Evolutionary conservation across 108 stramenopile species (phyloP).

Genomic region (Pseudonitzschia delicatissima): DNA sequence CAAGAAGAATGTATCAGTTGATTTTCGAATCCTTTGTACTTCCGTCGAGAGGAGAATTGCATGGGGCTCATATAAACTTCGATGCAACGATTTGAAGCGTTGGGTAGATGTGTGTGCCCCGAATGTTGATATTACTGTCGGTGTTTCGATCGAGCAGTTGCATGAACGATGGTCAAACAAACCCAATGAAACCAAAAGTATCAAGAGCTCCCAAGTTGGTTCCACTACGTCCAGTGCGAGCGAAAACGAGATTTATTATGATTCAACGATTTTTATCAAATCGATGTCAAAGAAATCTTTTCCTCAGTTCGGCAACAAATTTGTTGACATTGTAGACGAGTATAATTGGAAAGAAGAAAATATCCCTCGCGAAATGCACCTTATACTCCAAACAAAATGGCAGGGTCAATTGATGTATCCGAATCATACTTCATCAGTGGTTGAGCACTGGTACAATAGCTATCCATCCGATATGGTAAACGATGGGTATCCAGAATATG

Average conservation of each 20-base stretch:
- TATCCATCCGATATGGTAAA: conserved; percentile 7
- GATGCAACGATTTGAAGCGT: conserved; percentile 9
- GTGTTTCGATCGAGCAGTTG: conserved; percentile 8
- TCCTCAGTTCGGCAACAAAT: conserved; percentile 13
- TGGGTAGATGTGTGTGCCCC: conserved; percentile 1
- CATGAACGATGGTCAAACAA: conserved; percentile 1
- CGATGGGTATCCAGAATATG: conserved; percentile 5
- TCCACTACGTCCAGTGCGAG: not conserved
- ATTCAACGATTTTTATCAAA: conserved; percentile 13
- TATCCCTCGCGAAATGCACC: not conserved
- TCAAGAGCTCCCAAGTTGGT: not conserved
- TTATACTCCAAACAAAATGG: conserved; percentile 8
- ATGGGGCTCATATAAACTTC: conserved; percentile 13
- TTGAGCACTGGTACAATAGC: conserved; percentile 22
- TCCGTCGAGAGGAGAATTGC: not conserved
- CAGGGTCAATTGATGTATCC: conserved; percentile 5
- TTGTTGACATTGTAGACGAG: conserved; percentile 14
- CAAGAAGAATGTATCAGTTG: not conserved
- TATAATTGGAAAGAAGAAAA: conserved; percentile 3
- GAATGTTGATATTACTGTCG: conserved; percentile 9
- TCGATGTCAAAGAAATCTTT: not conserved
- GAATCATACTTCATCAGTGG: conserved; percentile 1
- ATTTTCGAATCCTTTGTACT: conserved; percentile 14
- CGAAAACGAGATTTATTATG: not conserved
- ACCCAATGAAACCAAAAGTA: not conserved